These are phyloP conservation scores for Aspergillus affinis DNA, from an alignment of 495 filamentous ascomycete species.

Conservation along the genomic window DNA sequence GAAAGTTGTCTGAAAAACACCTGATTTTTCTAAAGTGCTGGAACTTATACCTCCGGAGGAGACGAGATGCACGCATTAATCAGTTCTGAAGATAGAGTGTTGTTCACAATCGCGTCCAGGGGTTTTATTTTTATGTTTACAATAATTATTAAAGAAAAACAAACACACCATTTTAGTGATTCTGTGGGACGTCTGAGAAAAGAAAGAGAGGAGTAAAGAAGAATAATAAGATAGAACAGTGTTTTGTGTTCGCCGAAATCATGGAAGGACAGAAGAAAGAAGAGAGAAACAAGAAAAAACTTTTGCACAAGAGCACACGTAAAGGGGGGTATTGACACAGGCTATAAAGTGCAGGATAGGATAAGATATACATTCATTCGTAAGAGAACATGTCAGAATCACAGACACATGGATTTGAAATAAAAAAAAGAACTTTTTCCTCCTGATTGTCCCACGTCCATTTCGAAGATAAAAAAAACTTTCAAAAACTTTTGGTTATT, in stretches of 20 bases:
- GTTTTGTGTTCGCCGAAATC: background rate
- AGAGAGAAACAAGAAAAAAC: slow-evolving; percentile 4
- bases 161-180: background rate
- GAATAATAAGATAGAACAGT: background rate
- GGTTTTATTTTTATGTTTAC: background rate
- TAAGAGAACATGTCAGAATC: background rate
- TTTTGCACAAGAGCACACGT: slow-evolving; percentile 2
- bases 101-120: background rate
- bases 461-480: background rate
- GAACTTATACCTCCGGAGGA: too few species aligned
- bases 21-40: too few species aligned
- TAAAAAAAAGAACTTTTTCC: background rate
- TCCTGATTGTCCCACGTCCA: background rate
- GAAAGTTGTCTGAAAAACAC: too few species aligned
- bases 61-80: too few species aligned
- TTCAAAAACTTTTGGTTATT: background rate
- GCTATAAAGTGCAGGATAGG: slow-evolving; percentile 16
- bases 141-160: background rate
- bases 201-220: background rate
- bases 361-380: slow-evolving; percentile 32
- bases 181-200: background rate
- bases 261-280: slow-evolving; percentile 1
- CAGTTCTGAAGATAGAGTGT: too few species aligned
- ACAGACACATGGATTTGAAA: background rate
- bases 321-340: slow-evolving; percentile 39